Conservation (phyloP, 23 red algal genomes). For the Rhodosorus marinus region DNA sequence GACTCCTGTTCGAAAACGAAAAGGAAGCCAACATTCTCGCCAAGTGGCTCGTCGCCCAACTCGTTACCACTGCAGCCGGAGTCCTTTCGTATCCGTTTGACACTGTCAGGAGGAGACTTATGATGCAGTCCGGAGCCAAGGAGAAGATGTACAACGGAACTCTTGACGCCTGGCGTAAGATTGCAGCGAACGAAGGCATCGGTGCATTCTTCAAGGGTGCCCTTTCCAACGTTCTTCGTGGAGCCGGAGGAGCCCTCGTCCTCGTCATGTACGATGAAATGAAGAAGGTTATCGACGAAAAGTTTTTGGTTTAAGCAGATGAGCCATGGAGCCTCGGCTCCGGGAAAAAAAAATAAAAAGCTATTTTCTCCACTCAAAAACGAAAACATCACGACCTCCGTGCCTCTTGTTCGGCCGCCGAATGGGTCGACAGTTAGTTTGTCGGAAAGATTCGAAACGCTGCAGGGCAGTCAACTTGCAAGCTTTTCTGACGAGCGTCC, state of each 20-base stretch:
- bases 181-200: slow-evolving; percentile 53
- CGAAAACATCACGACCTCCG: no score
- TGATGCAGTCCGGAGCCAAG: slow-evolving; percentile 96
- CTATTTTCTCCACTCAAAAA: no score
- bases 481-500: no score
- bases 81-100: slow-evolving; percentile 98
- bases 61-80: slow-evolving; percentile 69
- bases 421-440: no score
- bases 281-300: slow-evolving; percentile 77
- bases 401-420: no score
- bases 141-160: slow-evolving; percentile 87
- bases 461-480: no score
- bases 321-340: no score
- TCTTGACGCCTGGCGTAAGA: slow-evolving; percentile 93
- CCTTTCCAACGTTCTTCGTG: slow-evolving; percentile 91
- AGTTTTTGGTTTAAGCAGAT: slow-evolving; percentile 31
- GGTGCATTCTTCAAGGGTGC: slow-evolving; percentile 93
- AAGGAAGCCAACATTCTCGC: slow-evolving; percentile 64
- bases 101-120: slow-evolving; percentile 91
- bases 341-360: no score
- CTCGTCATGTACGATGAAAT: slow-evolving; percentile 97
- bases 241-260: slow-evolving; percentile 91
- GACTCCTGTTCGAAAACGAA: slow-evolving; percentile 73
- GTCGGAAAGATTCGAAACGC: no score
- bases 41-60: slow-evolving; percentile 88